Evolutionary conservation across 306 rosid species (phyloP), one percentile per base, ranked within the genome.

Genomic region (Bauhinia variegata): DNA sequence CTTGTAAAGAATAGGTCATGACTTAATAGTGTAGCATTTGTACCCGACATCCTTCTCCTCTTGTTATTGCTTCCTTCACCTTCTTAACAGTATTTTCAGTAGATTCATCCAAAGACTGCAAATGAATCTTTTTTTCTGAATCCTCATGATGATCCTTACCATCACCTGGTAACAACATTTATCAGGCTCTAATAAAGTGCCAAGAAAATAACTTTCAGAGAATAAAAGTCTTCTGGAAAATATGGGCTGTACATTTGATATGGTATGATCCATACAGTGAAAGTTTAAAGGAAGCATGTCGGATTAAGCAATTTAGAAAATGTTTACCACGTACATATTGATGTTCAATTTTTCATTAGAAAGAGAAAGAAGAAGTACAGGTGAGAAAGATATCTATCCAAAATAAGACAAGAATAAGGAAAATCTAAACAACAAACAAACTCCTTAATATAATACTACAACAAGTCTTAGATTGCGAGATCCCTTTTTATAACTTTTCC

Each of bases 31-130:
- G 49, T 48, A 68, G 79, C 50, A 41, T 48, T 44, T 75, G 30
- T 89, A 89, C 97, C 92, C 82, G 84, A 85, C 97, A 91, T 81
- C 97, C 97, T 87, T 91, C 88, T 49, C 87, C 76, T 33, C 73
- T 51, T 48, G 63, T 72, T 66, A 91, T 4, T 50, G 96, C 95
- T 74, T 85, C 83, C 83, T 83, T 91, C 65, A 91, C 96, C 77
- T 75, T 89, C 79, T 91, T 87, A 36, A 88, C 80, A 67, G 77
- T 71, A 65, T 78, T 80, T 84, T 91, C 92, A 41, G 97, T 84
- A 37, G 78, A 68, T 73, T 83, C 79, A 77, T 91, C 97, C 64
- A 89, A 80, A 70, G 65, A 70, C 44, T 82, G 86, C 37, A 80
- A 60, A 73, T 91, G 86, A 79, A 42, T 17, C 74, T 82, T 84